A percentile compares a stretch with the other conserved stretches of the same genome.
These are phyloP conservation scores for Naganishia sp. DNA, from an alignment of 1,284 basidiomycete species.

Conservation along the genomic window DNA sequence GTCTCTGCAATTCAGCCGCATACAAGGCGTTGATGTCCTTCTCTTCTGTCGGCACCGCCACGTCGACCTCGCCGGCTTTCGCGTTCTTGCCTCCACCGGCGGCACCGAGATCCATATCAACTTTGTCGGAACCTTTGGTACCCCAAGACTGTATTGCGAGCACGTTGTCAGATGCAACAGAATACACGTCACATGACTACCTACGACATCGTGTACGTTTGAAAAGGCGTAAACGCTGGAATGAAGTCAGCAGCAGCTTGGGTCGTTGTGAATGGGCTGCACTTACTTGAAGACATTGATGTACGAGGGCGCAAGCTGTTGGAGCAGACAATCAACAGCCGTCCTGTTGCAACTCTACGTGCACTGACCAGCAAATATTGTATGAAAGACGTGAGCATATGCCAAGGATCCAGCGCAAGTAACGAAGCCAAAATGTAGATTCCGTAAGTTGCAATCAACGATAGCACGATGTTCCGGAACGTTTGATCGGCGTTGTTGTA, in stretches of 20 bases:
- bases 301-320: slow-evolving; percentile 72
- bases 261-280: neutral
- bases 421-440: slow-evolving; percentile 78
- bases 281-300: slow-evolving; percentile 85
- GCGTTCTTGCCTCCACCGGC: slow-evolving; percentile 59
- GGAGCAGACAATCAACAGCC: no score
- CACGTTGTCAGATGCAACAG: slow-evolving; percentile 14
- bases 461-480: slow-evolving; percentile 82
- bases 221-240: slow-evolving; percentile 64
- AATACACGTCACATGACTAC: slow-evolving; percentile 39
- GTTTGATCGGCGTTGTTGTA: slow-evolving; percentile 72
- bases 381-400: slow-evolving; percentile 76
- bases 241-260: neutral
- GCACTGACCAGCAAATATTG: slow-evolving; percentile 78
- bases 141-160: slow-evolving; percentile 62
- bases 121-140: slow-evolving; percentile 86
- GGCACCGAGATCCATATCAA: slow-evolving; percentile 77
- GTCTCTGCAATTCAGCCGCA: slow-evolving; percentile 75
- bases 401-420: slow-evolving; percentile 65
- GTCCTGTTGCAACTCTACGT: neutral
- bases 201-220: slow-evolving; percentile 69
- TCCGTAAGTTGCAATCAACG: slow-evolving; percentile 79
- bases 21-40: slow-evolving; percentile 85
- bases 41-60: slow-evolving; percentile 74
- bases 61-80: slow-evolving; percentile 70